Evolutionary conservation across 2,329 filamentous ascomycete species (phyloP), one percentile per base, ranked within the genome.

Genomic region (Periconia macrospinosa): DNA sequence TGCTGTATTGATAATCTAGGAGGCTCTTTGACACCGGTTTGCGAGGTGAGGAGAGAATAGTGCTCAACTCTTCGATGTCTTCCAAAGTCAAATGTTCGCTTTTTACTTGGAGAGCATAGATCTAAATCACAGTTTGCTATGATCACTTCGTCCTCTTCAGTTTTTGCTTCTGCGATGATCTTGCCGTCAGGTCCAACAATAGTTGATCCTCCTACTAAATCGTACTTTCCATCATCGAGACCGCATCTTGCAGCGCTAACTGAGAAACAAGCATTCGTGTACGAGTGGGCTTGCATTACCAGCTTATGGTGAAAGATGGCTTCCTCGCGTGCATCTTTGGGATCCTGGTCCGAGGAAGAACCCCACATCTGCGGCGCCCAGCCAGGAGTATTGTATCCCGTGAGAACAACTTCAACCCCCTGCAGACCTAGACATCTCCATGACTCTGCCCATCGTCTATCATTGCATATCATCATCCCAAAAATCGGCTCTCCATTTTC

Each of bases 401-500:
- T 79, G 35, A 77, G 65, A 2, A 79, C 70, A 14, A 81, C 61
- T 59, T 81, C 78, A 6, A 75, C 74, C 14, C 79, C 79, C 58
- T 81, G 79, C 9, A 83, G 69, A 1, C 80, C 80, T 52, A 81
- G 77, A 19, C 71, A 72, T 20, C 81, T 68, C 80, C 81, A 83
- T 3, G 74, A 75, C 58, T 83, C 81, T 0, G 77, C 71, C 81
- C 80, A 83, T 13, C 81, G 70, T 6, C 80, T 65, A 63, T 82
- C 80, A 57, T 83, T 83, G 67, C 80, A 83, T 52, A 83, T 82
- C 67, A 83, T 74, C 79, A 82, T 81, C 11, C 81, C 71, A 30
- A 82, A 52, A 41, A 83, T 80, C 2, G 79, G 77, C 57, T 83
- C 79, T 0, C 76, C 77, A 19, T 68, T 69, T 2, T 66, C 64